Conservation (phyloP, 352 stramenopile genomes). For the Phytophthora pisi region DNA sequence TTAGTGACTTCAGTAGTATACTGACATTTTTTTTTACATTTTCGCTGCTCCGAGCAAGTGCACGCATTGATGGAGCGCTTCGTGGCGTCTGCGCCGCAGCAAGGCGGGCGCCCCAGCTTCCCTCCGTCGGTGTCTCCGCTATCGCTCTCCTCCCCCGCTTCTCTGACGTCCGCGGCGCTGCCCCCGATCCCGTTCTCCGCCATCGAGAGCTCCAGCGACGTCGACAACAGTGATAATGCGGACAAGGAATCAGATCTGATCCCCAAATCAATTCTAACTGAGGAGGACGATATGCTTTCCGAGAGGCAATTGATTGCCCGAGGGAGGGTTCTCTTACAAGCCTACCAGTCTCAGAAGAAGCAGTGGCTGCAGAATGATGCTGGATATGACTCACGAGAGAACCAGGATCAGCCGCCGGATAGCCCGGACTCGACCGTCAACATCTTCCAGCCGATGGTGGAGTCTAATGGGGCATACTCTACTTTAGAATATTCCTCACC, state of each 20-base stretch:
- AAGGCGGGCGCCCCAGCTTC: neutral
- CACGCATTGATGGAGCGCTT: constrained; percentile 22
- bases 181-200: constrained; percentile 32
- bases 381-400: constrained; percentile 12
- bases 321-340: constrained; percentile 44
- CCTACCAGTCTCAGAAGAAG: constrained; percentile 58
- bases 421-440: constrained; percentile 17
- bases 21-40: too few relatives aligned
- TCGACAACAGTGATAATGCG: neutral
- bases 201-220: constrained; percentile 25
- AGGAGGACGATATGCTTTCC: constrained; percentile 21
- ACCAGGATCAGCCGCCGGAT: neutral
- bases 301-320: constrained; percentile 54
- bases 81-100: constrained; percentile 20
- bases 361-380: constrained; percentile 26
- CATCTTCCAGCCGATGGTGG: constrained; percentile 17
- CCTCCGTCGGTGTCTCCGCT: constrained; percentile 22
- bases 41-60: too few relatives aligned
- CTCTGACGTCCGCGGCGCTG: neutral
- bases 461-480: constrained; percentile 21
- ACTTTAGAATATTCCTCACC: constrained; percentile 21
- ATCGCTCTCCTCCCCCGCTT: constrained; percentile 13
- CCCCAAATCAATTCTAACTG: constrained; percentile 6
- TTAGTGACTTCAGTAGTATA: too few relatives aligned
- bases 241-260: constrained; percentile 24